These are phyloP conservation scores for grape (Vitis vinifera) DNA, from an alignment of 164 flowering plant genomes.

Conservation along the genomic window DNA sequence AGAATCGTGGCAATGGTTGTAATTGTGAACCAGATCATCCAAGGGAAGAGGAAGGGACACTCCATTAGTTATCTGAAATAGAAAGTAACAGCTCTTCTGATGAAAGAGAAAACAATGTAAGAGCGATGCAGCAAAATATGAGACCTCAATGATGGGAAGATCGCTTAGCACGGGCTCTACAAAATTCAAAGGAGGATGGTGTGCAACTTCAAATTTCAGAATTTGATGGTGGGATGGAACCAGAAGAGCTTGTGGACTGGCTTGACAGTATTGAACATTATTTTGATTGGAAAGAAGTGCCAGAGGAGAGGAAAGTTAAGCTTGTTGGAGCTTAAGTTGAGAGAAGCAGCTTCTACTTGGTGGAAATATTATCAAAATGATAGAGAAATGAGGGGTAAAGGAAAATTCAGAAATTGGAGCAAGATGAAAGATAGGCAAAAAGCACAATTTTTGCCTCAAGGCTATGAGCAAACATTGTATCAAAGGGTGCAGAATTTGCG, in stretches of 20 bases:
- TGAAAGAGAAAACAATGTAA: background rate
- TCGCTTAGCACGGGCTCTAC: background rate
- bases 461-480: background rate
- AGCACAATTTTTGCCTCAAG: background rate
- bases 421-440: background rate
- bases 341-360: background rate
- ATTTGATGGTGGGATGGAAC: background rate
- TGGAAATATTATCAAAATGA: slow-evolving; percentile 1
- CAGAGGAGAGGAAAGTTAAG: background rate
- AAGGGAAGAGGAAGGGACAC: background rate
- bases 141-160: slow-evolving; percentile 4
- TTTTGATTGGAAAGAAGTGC: background rate
- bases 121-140: background rate
- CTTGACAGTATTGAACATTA: background rate
- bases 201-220: background rate
- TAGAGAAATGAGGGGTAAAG: background rate
- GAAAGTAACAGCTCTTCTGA: background rate
- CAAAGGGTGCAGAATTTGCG: background rate
- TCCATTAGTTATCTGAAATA: background rate
- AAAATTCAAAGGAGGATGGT: slow-evolving; percentile 6
- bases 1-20: no score
- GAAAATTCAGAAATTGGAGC: background rate
- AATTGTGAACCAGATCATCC: background rate
- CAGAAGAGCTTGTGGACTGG: background rate
- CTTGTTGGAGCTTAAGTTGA: background rate